Evolutionary conservation across 2,329 filamentous ascomycete species (phyloP).

Genomic region (Tolypocladium tundrense): DNA sequence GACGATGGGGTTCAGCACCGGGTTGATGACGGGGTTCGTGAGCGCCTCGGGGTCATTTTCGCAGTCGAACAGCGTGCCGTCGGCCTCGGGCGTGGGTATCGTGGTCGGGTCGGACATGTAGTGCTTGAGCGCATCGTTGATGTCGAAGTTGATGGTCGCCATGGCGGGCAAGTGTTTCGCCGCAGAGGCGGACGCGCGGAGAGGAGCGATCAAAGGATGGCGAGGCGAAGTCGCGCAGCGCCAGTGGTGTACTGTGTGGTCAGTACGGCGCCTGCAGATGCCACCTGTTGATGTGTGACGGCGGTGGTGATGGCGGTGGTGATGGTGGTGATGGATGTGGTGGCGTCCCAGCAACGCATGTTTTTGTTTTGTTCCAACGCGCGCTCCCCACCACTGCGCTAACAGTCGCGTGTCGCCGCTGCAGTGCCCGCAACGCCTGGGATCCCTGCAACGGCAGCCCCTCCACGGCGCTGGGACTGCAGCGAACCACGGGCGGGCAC

Average conservation of each 20-base stretch:
- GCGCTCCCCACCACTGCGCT: constrained; percentile 11
- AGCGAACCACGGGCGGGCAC: background rate
- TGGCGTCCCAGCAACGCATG: constrained; percentile 10
- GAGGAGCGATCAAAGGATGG: background rate
- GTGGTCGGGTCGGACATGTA: constrained; percentile 88
- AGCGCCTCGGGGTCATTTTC: constrained; percentile 84
- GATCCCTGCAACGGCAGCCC: constrained; percentile 8
- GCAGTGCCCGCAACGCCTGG: background rate
- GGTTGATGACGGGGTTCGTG: constrained; percentile 69
- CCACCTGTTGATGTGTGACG: constrained; percentile 2
- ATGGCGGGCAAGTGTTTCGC: constrained; percentile 31
- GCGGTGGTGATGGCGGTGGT: constrained; percentile 7
- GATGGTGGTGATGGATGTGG: constrained; percentile 4
- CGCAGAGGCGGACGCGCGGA: constrained; percentile 7
- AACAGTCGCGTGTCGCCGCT: constrained; percentile 1
- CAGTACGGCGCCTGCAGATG: background rate
- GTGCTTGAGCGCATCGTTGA: constrained; percentile 91
- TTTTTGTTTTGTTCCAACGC: constrained; percentile 23
- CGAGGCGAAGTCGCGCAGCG: background rate
- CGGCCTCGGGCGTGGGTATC: constrained; percentile 78
- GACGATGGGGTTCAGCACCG: constrained; percentile 80
- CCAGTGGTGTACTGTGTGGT: background rate
- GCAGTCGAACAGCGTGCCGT: constrained; percentile 74
- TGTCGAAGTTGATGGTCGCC: constrained; percentile 80
- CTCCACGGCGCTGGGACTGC: background rate